These are phyloP conservation scores for Ceratocystiopsis brevicomis DNA, from an alignment of 2,329 filamentous ascomycete species.

Conservation along the genomic window DNA sequence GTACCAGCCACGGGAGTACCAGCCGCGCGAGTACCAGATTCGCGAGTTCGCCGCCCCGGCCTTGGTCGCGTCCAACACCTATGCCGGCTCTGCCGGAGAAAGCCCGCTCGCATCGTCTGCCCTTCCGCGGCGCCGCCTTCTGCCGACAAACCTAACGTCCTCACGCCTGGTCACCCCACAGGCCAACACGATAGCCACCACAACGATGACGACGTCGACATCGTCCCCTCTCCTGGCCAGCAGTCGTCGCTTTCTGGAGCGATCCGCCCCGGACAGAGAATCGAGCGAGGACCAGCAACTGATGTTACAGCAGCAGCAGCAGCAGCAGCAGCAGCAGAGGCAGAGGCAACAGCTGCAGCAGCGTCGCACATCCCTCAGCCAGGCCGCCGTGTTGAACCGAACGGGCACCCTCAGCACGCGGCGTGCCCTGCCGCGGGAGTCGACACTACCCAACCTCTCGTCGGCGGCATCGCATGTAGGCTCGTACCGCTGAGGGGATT, in stretches of 20 bases:
- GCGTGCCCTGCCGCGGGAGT: constrained; percentile 21
- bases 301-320: constrained; percentile 22
- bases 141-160: constrained; percentile 25
- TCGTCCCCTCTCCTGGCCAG: constrained; percentile 8
- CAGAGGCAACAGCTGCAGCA: constrained; percentile 11
- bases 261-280: constrained; percentile 19
- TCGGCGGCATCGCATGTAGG: constrained; percentile 20
- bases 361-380: constrained; percentile 26
- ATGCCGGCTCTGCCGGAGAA: constrained; percentile 6
- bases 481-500: constrained; percentile 23
- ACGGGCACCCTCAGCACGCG: constrained; percentile 23
- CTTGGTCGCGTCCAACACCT: constrained; percentile 10
- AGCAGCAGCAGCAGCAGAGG: constrained; percentile 15
- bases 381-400: constrained; percentile 23
- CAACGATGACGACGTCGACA: not conserved
- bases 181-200: constrained; percentile 15
- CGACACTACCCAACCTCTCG: constrained; percentile 21
- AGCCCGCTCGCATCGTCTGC: constrained; percentile 21
- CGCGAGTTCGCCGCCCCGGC: not conserved
- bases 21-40: constrained; percentile 2
- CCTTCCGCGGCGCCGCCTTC: constrained; percentile 34
- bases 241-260: constrained; percentile 29
- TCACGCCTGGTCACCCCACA: constrained; percentile 26
- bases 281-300: constrained; percentile 16
- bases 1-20: not conserved